Evolutionary conservation across 306 rosid species (phyloP).

Genomic region (Cucurbita pepo): DNA sequence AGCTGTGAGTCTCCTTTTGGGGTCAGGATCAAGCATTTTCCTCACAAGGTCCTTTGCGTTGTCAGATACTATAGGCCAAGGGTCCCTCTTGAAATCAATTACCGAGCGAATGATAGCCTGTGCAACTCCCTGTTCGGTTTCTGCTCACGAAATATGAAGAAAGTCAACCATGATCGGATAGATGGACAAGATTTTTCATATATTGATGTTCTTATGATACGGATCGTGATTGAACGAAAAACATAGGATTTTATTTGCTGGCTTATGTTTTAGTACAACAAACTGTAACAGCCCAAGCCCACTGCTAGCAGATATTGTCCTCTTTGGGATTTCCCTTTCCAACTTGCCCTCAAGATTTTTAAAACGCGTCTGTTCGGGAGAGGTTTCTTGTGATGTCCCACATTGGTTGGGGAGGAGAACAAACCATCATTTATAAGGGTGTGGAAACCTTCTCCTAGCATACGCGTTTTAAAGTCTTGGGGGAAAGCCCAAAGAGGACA

Average conservation of each 20-base stretch:
- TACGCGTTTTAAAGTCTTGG: too few species aligned
- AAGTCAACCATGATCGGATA: neutral
- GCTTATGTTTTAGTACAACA: too few species aligned
- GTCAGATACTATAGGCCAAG: conserved; percentile 23
- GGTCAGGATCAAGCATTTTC: conserved; percentile 25
- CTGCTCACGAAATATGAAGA: neutral
- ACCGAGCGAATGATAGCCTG: conserved; percentile 22
- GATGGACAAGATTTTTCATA: neutral
- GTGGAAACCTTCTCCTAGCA: too few species aligned
- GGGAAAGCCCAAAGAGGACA: too few species aligned
- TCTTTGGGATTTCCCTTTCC: too few species aligned
- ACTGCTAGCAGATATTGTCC: too few species aligned
- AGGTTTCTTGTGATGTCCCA: too few species aligned
- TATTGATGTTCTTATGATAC: neutral
- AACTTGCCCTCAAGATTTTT: too few species aligned
- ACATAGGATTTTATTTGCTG: neutral
- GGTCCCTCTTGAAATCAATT: conserved; percentile 23
- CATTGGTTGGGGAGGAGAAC: too few species aligned
- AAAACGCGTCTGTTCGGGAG: too few species aligned
- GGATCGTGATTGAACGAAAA: neutral
- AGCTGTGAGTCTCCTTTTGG: conserved; percentile 17
- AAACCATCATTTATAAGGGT: too few species aligned
- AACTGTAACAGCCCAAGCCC: too few species aligned
- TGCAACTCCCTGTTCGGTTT: conserved; percentile 23
- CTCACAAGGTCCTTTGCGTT: conserved; percentile 23